Base-by-base conservation (phyloP, 169 alveolate genomes). In the Theileria annulata region DNA sequence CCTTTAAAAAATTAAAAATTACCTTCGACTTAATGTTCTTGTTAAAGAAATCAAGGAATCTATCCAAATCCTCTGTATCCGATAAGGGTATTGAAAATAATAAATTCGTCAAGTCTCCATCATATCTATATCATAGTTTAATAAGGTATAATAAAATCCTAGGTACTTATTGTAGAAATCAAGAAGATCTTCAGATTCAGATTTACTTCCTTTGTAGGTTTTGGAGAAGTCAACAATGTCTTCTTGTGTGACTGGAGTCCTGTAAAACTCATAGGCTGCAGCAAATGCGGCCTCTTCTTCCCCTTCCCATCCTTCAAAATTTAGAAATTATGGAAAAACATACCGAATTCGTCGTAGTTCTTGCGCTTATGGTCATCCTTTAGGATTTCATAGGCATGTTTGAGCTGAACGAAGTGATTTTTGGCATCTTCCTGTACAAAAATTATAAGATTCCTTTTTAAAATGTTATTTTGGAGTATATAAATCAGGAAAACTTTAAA, bases 381-480 rank as follows among this genome's bases (percentile, higher is more conserved):
- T 62, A 90, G 80, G 49, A 90, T 87, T 31, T 90, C 94, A 42
- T 90, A 90, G 31, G 94, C 94, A 33, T 90, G 86, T 23, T 86
- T 88, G 9, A 90, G 81, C 79, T 90, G 94, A 3, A 86, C 68
- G 49, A 90, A 90, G 84, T 79, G 83, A 69, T 62, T 79, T 31
- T 81, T 83, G 25, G 91, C 89, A 63, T 86, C 77, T 27, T 80
- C 91, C 85, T 86, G 64, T 13, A 71, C 21, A 59, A 47, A 9
- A 31, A 66, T 3, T 35, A 27, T n/a, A 25, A 54, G 6, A 66
- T 62, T 23, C 51, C 54, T 0, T 47, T 62, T 25, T 0, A 37
- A 23, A 37, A 23, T 5, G 37, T n/a, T 6, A 25, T 17, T 15
- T 49, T 9, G 17, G 70, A 48, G 9, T 35, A 17, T 23, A 27